Percentiles rank a stretch among this genome's conserved stretches.
Conservation (phyloP, 2,329 filamentous ascomycete genomes). For the Akanthomyces muscarius region DNA sequence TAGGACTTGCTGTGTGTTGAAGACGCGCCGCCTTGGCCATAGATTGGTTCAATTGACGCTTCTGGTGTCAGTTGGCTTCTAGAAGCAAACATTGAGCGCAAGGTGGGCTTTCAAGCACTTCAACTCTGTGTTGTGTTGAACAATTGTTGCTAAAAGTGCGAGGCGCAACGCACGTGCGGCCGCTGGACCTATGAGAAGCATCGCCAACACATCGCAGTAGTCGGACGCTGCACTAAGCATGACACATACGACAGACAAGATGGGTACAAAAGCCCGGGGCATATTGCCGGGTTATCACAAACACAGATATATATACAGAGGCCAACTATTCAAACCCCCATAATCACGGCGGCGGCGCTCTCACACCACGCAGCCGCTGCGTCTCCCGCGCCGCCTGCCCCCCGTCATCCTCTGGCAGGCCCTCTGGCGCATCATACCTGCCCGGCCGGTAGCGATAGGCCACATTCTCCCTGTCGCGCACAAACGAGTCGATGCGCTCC, state of each 20-base stretch:
- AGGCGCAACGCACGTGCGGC: too few species aligned
- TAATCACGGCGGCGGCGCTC: neutral
- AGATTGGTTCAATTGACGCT: neutral
- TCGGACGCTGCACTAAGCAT: neutral
- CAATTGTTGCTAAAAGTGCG: too few species aligned
- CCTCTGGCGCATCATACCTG: slow-evolving; percentile 26
- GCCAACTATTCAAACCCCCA: neutral
- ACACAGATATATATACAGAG: neutral
- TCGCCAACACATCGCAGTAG: too few species aligned
- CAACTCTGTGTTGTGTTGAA: neutral
- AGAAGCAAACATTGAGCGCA: neutral
- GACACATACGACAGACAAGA: too few species aligned
- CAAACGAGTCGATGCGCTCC: slow-evolving; percentile 70
- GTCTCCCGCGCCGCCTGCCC: neutral
- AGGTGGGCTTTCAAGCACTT: neutral
- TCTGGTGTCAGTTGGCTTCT: neutral
- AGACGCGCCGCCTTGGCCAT: neutral
- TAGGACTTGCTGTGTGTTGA: neutral
- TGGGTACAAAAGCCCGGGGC: neutral
- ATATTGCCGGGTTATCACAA: neutral
- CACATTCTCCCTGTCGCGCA: slow-evolving; percentile 63
- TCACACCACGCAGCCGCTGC: neutral
- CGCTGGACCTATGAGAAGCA: neutral
- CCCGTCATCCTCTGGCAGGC: neutral
- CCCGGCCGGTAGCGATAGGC: slow-evolving; percentile 31